These are phyloP conservation scores for Zizania palustris DNA, from an alignment of 202 grass and related monocot genomes.

Conservation along the genomic window DNA sequence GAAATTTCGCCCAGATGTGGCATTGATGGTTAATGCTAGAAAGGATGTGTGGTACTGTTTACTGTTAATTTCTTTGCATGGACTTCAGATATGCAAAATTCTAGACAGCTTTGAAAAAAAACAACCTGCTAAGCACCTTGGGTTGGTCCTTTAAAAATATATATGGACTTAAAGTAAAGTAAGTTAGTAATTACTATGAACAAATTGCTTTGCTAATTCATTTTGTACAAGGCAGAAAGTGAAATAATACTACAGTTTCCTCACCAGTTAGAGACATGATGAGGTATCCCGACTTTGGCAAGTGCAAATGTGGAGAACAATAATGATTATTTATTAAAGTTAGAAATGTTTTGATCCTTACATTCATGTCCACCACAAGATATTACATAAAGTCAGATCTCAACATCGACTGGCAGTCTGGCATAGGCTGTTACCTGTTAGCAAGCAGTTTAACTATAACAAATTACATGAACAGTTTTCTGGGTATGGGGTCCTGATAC, in stretches of 20 bases:
- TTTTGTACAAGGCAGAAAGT: neutral
- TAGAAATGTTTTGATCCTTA: neutral
- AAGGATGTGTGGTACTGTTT: neutral
- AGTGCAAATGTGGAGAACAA: neutral
- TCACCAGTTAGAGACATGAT: neutral
- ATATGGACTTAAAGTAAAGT: neutral
- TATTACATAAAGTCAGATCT: neutral
- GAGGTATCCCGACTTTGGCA: neutral
- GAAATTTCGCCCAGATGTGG: neutral
- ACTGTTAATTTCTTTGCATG: neutral
- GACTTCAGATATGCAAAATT: neutral
- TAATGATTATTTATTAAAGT: neutral
- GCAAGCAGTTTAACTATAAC: slow-evolving; percentile 1
- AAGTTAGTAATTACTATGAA: neutral
- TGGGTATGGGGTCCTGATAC: neutral
- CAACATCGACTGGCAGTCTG: slow-evolving; percentile 1
- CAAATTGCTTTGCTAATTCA: neutral
- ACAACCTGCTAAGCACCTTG: neutral
- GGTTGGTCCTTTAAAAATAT: neutral
- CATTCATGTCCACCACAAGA: neutral
- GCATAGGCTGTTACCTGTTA: neutral
- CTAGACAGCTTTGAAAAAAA: neutral
- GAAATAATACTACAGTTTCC: neutral
- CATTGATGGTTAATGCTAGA: slow-evolving; percentile 3
- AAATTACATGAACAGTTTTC: slow-evolving; percentile 2